Evolutionary conservation across 2,329 filamentous ascomycete species (phyloP).

Genomic region (Zasmidium angulare): DNA sequence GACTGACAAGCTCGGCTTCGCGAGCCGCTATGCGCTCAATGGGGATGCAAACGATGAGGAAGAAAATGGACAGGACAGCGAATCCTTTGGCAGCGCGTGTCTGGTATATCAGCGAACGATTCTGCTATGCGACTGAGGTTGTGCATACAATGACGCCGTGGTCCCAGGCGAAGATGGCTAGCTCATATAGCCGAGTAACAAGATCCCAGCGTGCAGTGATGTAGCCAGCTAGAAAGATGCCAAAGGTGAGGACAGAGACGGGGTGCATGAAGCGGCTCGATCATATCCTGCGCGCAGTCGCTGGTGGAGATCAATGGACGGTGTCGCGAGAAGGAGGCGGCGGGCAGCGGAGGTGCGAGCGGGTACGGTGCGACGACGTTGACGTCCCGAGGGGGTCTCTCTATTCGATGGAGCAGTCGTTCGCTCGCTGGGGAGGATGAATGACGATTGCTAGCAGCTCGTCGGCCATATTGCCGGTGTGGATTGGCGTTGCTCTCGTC

Average conservation of each 20-base stretch:
- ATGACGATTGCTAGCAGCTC: neutral
- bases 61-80: constrained; percentile 76
- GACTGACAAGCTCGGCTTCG: constrained; percentile 75
- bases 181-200: constrained; percentile 92
- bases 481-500: too few species aligned
- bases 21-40: constrained; percentile 77
- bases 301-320: neutral
- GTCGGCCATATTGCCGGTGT: neutral
- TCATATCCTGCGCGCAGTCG: constrained; percentile 4
- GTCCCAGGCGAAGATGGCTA: constrained; percentile 96
- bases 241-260: constrained; percentile 91
- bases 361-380: neutral
- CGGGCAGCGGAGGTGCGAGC: neutral
- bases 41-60: constrained; percentile 80
- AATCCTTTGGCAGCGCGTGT: constrained; percentile 85
- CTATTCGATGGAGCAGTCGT: too few species aligned
- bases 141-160: constrained; percentile 83
- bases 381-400: neutral
- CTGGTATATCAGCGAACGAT: constrained; percentile 46
- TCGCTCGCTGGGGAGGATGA: too few species aligned
- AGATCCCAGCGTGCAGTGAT: constrained; percentile 99
- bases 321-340: neutral
- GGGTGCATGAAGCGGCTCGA: constrained; percentile 71
- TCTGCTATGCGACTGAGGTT: neutral
- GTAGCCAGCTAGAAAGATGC: constrained; percentile 99